A percentile compares a stretch with the other conserved stretches of the same genome.
phyloP scores from a whole-genome alignment of 495 filamentous ascomycete species.

The Articulospora tetracladia region DNA sequence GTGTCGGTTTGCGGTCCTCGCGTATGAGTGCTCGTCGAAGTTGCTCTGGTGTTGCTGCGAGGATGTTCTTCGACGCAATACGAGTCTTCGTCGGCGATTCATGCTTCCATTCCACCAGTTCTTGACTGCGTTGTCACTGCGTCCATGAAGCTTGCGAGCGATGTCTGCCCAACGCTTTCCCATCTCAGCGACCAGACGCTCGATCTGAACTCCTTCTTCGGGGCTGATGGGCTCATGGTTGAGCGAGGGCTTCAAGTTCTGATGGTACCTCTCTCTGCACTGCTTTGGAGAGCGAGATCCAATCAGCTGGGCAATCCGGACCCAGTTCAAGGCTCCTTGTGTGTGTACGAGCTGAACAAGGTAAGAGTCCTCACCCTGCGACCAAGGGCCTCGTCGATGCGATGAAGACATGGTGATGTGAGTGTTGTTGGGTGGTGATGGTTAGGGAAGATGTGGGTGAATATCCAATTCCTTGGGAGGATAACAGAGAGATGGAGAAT shows the following conservation, averaged over 20 bases:
- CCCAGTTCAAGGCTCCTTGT: slow-evolving; percentile 88
- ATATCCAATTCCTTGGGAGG: background rate
- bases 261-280: slow-evolving; percentile 92
- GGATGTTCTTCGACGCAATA: slow-evolving; percentile 39
- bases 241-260: slow-evolving; percentile 87
- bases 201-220: slow-evolving; percentile 82
- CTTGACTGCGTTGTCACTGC: slow-evolving; percentile 97
- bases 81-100: slow-evolving; percentile 63
- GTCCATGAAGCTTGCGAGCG: slow-evolving; percentile 75
- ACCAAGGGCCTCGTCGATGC: slow-evolving; percentile 87
- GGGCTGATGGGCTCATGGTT: slow-evolving; percentile 90
- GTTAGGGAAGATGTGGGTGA: background rate
- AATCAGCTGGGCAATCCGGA: slow-evolving; percentile 76
- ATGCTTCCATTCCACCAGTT: slow-evolving; percentile 99
- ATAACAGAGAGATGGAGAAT: background rate
- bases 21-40: slow-evolving; percentile 22
- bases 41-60: slow-evolving; percentile 16
- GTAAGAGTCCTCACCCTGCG: slow-evolving; percentile 69
- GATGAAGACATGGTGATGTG: slow-evolving; percentile 39
- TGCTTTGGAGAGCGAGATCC: slow-evolving; percentile 85
- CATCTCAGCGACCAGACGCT: slow-evolving; percentile 73
- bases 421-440: background rate
- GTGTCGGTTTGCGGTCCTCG: slow-evolving; percentile 15
- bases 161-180: slow-evolving; percentile 97
- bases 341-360: slow-evolving; percentile 69